A percentile compares a stretch with the other conserved stretches of the same genome.
phyloP scores from a whole-genome alignment of 2,329 filamentous ascomycete genomes.

The Penicillium olsonii region DNA sequence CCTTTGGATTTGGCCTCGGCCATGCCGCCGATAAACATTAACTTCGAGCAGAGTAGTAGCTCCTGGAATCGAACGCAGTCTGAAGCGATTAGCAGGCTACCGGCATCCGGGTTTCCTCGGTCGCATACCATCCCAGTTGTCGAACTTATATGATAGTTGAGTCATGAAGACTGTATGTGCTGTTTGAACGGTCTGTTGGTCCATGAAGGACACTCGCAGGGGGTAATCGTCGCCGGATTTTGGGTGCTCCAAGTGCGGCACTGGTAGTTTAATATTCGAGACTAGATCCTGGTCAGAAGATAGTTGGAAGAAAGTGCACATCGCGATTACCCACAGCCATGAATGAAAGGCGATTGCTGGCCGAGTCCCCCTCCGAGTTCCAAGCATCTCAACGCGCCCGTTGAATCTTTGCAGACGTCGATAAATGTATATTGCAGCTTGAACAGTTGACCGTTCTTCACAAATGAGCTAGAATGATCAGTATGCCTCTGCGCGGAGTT shows the following conservation, averaged over 20 bases:
- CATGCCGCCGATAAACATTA: slow-evolving; percentile 45
- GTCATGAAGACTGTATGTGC: slow-evolving; percentile 41
- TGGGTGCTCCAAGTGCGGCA: slow-evolving; percentile 47
- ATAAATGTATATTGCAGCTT: slow-evolving; percentile 42
- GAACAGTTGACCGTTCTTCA: slow-evolving; percentile 41
- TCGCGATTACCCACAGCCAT: slow-evolving; percentile 38
- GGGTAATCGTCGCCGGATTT: slow-evolving; percentile 36
- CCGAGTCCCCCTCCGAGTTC: slow-evolving; percentile 42
- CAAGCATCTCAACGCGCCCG: slow-evolving; percentile 37
- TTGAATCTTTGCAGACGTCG: slow-evolving; percentile 42
- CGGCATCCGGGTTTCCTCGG: neutral
- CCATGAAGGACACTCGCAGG: slow-evolving; percentile 44
- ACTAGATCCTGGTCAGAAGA: slow-evolving; percentile 25
- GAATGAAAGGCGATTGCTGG: slow-evolving; percentile 39
- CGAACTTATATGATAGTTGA: slow-evolving; percentile 46
- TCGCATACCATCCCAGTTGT: slow-evolving; percentile 41
- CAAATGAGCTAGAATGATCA: slow-evolving; percentile 36
- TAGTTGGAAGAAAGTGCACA: neutral
- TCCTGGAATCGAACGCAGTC: slow-evolving; percentile 47
- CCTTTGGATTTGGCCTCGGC: slow-evolving; percentile 47
- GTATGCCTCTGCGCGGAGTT: neutral
- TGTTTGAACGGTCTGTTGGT: slow-evolving; percentile 46
- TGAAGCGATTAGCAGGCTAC: slow-evolving; percentile 15
- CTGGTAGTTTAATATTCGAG: slow-evolving; percentile 38
- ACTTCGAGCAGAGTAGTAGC: slow-evolving; percentile 38